Evolutionary conservation across 139 green algal species (phyloP).

Genomic region (Nannochloris sp.): DNA sequence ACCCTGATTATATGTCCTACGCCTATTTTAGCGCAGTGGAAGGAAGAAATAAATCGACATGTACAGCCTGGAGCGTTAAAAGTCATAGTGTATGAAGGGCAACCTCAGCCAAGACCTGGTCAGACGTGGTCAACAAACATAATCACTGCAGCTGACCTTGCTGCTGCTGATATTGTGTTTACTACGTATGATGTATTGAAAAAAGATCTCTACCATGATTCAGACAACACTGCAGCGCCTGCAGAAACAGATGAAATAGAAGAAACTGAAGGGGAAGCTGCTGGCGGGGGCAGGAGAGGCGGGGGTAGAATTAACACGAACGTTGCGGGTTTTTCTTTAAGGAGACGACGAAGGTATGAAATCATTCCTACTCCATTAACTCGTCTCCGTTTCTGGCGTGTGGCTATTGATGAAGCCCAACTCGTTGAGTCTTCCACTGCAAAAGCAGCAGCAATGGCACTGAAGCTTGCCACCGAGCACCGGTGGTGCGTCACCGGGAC

Average conservation of each 20-base stretch:
- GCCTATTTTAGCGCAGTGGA: slow-evolving; percentile 84
- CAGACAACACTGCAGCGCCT: slow-evolving; percentile 5
- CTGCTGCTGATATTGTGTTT: slow-evolving; percentile 80
- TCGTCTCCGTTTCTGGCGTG: slow-evolving; percentile 76
- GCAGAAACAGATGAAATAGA: neutral
- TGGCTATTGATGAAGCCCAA: slow-evolving; percentile 91
- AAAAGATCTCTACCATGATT: slow-evolving; percentile 56
- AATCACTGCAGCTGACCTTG: slow-evolving; percentile 52
- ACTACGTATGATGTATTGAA: slow-evolving; percentile 83
- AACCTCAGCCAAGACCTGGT: slow-evolving; percentile 24
- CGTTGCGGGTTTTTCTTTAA: neutral
- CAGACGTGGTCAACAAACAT: slow-evolving; percentile 25
- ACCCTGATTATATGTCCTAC: slow-evolving; percentile 87
- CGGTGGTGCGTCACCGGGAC: slow-evolving; percentile 73
- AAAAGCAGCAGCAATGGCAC: slow-evolving; percentile 73
- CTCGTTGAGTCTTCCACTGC: slow-evolving; percentile 71
- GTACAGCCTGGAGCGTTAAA: slow-evolving; percentile 34
- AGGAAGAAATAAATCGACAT: slow-evolving; percentile 34
- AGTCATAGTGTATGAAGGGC: slow-evolving; percentile 62
- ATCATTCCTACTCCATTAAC: slow-evolving; percentile 82
- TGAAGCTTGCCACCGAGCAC: slow-evolving; percentile 36
- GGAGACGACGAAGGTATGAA: slow-evolving; percentile 11
- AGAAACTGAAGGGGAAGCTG: neutral
- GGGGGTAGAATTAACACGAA: neutral
- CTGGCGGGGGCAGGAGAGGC: neutral